Base-by-base conservation (phyloP, 2,329 filamentous ascomycete genomes). In the Beauveria caledonica region DNA sequence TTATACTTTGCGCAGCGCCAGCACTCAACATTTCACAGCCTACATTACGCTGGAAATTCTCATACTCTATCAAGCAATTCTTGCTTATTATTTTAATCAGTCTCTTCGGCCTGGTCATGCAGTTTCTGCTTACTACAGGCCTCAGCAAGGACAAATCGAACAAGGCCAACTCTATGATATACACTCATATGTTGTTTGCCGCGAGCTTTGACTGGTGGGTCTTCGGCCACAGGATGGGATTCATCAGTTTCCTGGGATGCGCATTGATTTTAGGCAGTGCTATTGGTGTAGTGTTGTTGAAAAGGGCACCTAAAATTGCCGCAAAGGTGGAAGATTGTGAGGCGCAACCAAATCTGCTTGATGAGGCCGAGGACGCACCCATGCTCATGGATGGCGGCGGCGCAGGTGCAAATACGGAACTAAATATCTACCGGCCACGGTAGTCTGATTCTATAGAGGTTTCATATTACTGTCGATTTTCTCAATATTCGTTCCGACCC, bases 41-140 rank as follows among this genome's bases (percentile, higher is more conserved):
- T 5, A 74, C 66, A 9, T 65, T 83, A 65, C 72, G 70, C 23
- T 77, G 82, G 65, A 72, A 71, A 1, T 67, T 78, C 29, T 76
- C 78, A 1, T 65, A 71, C 4, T 70, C 76, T 27, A 13, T 67
- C 45, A 74, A 73, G 57, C 77, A 92, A 69, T 93, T 89, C 87
- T 71, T 75, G 0, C 79, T 92, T 44, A 74, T 96, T 17, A 58
- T 86, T 0, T 82, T 86, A 42, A 76, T 96, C 4, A 90, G 89
- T 0, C 68, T 84, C 0, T 87, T 87, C 64, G 92, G 92, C 0
- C 93, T 96, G 69, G 71, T 88, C 23, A 88, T 93, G 83, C 92
- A 96, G 80, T 91, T 91, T 65, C 78, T 95, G n/a, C 76, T 95
- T 19, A 94, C 92, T 1, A 82, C 84, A 0, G 91, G 90, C 0